These are phyloP conservation scores for Metschnikowia peoriensis DNA, from an alignment of 805 yeast species.

Conservation along the genomic window DNA sequence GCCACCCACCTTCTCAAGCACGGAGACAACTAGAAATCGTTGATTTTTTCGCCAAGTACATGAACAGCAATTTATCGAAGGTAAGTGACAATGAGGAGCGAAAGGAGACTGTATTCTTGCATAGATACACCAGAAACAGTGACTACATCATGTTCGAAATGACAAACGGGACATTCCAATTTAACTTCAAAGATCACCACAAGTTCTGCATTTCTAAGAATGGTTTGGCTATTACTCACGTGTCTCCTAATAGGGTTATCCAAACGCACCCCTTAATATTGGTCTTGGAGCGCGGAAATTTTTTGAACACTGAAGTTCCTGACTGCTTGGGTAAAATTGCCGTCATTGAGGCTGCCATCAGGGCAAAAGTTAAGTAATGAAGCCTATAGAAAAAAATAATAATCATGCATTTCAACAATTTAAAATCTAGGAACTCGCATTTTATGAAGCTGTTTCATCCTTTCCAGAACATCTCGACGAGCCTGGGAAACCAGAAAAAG, in stretches of 20 bases:
- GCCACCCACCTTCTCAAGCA: conserved; percentile 47
- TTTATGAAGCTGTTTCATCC: too few relatives aligned
- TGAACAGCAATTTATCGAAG: conserved; percentile 85
- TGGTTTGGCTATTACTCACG: conserved; percentile 76
- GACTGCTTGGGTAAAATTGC: conserved; percentile 41
- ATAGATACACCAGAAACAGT: conserved; percentile 77
- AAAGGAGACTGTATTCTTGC: conserved; percentile 69
- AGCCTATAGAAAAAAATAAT: conserved; percentile 5
- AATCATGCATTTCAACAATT: not conserved
- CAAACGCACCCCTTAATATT: conserved; percentile 59
- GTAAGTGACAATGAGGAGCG: conserved; percentile 65
- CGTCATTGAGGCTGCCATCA: conserved; percentile 63
- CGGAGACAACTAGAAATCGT: conserved; percentile 79
- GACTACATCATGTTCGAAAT: conserved; percentile 88
- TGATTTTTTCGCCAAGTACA: conserved; percentile 84
- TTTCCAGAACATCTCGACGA: too few relatives aligned
- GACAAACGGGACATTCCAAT: conserved; percentile 90
- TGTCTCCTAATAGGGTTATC: conserved; percentile 72
- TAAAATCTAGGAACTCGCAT: too few relatives aligned
- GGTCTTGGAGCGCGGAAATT: conserved; percentile 42
- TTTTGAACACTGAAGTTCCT: conserved; percentile 40
- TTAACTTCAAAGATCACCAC: conserved; percentile 93
- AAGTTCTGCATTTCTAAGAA: conserved; percentile 76
- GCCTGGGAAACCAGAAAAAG: too few relatives aligned
- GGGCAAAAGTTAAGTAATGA: conserved; percentile 13